Percentiles rank a stretch among this genome's conserved stretches.
phyloP scores from a whole-genome alignment of 352 stramenopile genomes.

The Plasmopara viticola region DNA sequence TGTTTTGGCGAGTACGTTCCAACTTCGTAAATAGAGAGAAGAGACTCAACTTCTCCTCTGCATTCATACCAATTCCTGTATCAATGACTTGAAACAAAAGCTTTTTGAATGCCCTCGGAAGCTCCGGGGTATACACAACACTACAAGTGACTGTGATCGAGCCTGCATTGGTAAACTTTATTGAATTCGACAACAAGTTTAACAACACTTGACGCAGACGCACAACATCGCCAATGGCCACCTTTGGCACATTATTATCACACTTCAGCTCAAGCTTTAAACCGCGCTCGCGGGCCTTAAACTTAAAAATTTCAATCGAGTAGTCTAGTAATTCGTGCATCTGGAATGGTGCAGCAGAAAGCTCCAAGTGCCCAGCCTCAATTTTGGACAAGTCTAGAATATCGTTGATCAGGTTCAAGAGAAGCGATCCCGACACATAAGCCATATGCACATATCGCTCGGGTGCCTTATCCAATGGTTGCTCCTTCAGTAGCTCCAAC shows the following conservation, averaged over 20 bases:
- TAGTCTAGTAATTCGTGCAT: conserved; percentile 71
- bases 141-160: conserved; percentile 63
- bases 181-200: conserved; percentile 70
- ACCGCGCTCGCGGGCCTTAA: conserved; percentile 68
- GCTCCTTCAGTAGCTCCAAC: conserved; percentile 58
- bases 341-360: conserved; percentile 69
- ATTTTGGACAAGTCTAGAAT: conserved; percentile 88
- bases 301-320: conserved; percentile 79
- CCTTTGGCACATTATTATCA: conserved; percentile 41
- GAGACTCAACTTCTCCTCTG: conserved; percentile 49
- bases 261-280: conserved; percentile 71
- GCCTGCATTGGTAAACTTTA: conserved; percentile 76
- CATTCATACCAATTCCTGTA: conserved; percentile 61
- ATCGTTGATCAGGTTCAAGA: conserved; percentile 78
- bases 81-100: conserved; percentile 71
- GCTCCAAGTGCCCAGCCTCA: conserved; percentile 84
- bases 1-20: conserved; percentile 61
- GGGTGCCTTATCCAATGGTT: conserved; percentile 49
- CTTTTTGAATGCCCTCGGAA: conserved; percentile 50
- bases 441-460: conserved; percentile 68
- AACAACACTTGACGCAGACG: conserved; percentile 60
- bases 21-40: conserved; percentile 68
- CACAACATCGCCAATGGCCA: conserved; percentile 52
- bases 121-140: conserved; percentile 42
- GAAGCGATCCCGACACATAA: conserved; percentile 57